Evolutionary conservation across 441 rosid genomes (phyloP), one percentile per base, ranked within the genome.

Genomic region (Adansonia grandidieri): DNA sequence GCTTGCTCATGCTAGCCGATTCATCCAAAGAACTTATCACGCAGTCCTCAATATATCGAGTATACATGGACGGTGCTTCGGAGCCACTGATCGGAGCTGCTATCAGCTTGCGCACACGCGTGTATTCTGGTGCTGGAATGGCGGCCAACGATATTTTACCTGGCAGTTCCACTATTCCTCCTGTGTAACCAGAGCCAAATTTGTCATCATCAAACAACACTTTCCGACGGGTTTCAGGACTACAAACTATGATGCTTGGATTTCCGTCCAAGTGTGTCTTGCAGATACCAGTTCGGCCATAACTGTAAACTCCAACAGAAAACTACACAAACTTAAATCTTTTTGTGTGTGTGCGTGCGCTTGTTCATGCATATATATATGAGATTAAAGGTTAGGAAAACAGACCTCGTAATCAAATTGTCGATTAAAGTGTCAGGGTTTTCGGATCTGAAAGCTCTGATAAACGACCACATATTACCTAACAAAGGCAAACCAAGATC

Each of bases 241-340:
- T 57, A 15, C 50, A 42, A 7, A 57, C 51, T n/a, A 73, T n/a
- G 50, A 73, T 57, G n/a, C 28, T 73, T n/a, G 76, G 65, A 20
- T 14, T 32, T 7, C 76, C 76, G 15, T 32, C 56, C 32, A 73
- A 10, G 9, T 37, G n/a, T 5, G 63, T 56, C 76, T 37, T 73
- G 64, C 56, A 73, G 9, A 73, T 57, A 3, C 76, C 76, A 1
- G 15, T 57, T 56, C 28, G 14, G 1, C 76, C 64, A 54, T 28
- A 56, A n/a, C 64, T 72, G 48, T 17, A 3, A 14, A 72, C 0
- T 19, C 37, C 37, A 32, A 32, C 37, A 32, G 37, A 32, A 32
- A 32, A 32, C 37, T 32, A 32, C 37, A 32, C 37, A 32, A 32
- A 32, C 37, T 32, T 32, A 28, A 0, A 32, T 32, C 37, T 32